Evolutionary conservation across 441 rosid genomes (phyloP).

Genomic region (Erodium moschatum): DNA sequence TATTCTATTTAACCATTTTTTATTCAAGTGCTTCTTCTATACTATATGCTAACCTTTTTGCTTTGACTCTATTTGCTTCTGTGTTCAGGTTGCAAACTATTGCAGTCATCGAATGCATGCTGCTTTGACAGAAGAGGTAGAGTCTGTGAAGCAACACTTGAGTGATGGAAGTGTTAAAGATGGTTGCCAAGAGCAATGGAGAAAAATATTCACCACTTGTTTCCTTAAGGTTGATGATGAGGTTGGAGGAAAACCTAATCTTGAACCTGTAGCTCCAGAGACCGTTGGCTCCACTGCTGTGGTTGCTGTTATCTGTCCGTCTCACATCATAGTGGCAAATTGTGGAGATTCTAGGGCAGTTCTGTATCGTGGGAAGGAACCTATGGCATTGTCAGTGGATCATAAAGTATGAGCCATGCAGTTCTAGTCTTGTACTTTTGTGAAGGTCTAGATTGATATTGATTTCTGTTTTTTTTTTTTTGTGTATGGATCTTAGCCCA

Average conservation of each 20-base stretch:
- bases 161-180: conserved; percentile 34
- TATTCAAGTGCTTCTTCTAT: neutral
- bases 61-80: conserved; percentile 12
- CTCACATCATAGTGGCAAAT: conserved; percentile 49
- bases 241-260: conserved; percentile 45
- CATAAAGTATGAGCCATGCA: conserved; percentile 56
- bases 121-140: conserved; percentile 60
- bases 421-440: conserved; percentile 11
- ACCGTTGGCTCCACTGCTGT: conserved; percentile 92
- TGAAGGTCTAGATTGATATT: neutral
- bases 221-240: conserved; percentile 64
- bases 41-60: neutral
- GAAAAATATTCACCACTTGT: conserved; percentile 54
- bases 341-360: conserved; percentile 54
- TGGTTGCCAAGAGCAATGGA: conserved; percentile 64
- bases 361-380: conserved; percentile 71
- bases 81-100: conserved; percentile 68
- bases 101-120: conserved; percentile 56
- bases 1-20: neutral
- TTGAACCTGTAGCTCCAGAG: conserved; percentile 69
- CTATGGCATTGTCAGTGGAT: conserved; percentile 75
- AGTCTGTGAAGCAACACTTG: conserved; percentile 26
- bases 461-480: conserved; percentile 3
- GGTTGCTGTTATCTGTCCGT: conserved; percentile 62
- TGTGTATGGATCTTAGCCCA: conserved; percentile 45